Base-by-base conservation (phyloP, 495 filamentous ascomycete species). In the Penicillium longicatenatum region DNA sequence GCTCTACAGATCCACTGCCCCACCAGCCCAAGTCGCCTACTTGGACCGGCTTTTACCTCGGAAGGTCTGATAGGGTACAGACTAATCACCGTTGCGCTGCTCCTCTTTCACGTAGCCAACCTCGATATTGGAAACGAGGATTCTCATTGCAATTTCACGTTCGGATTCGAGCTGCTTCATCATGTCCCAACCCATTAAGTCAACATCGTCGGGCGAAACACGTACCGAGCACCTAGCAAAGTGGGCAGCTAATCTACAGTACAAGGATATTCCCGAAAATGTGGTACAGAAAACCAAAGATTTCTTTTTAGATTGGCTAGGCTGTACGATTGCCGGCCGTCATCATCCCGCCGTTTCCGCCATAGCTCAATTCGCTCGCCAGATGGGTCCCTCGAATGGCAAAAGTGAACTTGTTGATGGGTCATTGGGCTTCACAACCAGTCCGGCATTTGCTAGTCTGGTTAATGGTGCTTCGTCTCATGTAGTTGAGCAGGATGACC, bases 401-500 rank as follows among this genome's bases (percentile, higher is more conserved):
- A 71, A 66, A 16, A 61, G 70, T 46, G 71, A 74, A 53, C 17
- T 74, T 3, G 54, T 74, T 6, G 69, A 74, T 60, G 64, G 66
- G 6, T 49, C 60, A 6, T 49, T 68, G 31, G 54, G 31, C 8
- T 57, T 66, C 21, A 62, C 55, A 0, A 71, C 61, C 9, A 71
- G 63, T 29, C 62, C 71, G 0, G 71, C 70, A 24, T 74, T 74
- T 61, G 71, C 71, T 26, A 67, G 64, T 56, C 31, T 74, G 43
- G 57, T 74, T 3, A 74, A 74, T 50, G 71, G 61, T n/a, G 71
- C 68, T 26, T 58, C 71, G 12, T 68, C 70, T 2, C 71, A 74
- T 64, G 71, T 74, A 0, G 71, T 74, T 14, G 71, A 74, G 52
- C 71, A 74, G 45, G 71, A 74, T 64, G 71, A 74, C 60, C 63